Base-by-base conservation (phyloP, 352 stramenopile species). In the Pythium guiyangense region DNA sequence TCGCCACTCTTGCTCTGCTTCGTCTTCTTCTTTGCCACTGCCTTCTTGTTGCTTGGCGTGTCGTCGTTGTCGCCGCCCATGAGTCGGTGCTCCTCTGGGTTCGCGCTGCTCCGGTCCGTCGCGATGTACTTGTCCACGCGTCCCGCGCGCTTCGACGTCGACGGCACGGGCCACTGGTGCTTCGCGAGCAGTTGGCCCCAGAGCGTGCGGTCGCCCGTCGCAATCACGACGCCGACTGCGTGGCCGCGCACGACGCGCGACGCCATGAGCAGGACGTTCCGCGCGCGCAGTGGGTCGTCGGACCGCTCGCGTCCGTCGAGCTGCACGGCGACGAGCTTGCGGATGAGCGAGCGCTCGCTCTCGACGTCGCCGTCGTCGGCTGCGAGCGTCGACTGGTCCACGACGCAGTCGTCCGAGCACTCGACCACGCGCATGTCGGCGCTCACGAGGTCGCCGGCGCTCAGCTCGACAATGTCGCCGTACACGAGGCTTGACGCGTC, bases 401-500 rank as follows among this genome's bases (percentile, higher is more conserved):
- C 77, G 20, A 86, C 55, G 47, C 81, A 94, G 67, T 96, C 78
- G 17, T 66, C 49, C 15, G 84, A 92, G 70, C 81, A 92, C 62
- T 90, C 76, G 43, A 92, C 60, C 11, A 96, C 72, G 55, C 84
- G 79, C 54, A 91, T 53, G 60, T 98, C 95, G 0, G 93, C 95
- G 17, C 89, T 88, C 10, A 97, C 84, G 17, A 94, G 63, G 59
- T 98, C 92, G 1, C 90, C 90, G 39, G 67, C 84, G 40, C 88
- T 77, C 42, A 98, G 70, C 57, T 94, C 79, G 37, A 98, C 83
- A n/a, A 98, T 74, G 57, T 98, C 95, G 20, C 93, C 93, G 27
- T 81, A 72, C 14, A 98, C 92, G 29, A 98, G 76, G 57, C 81
- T 94, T 37, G 79, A 72, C 9, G 88, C 84, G 67, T 98, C 92